Percentiles rank a stretch among this genome's conserved stretches.
Conservation (phyloP, 345 rosid genomes). For the Citrus mangshanensis region DNA sequence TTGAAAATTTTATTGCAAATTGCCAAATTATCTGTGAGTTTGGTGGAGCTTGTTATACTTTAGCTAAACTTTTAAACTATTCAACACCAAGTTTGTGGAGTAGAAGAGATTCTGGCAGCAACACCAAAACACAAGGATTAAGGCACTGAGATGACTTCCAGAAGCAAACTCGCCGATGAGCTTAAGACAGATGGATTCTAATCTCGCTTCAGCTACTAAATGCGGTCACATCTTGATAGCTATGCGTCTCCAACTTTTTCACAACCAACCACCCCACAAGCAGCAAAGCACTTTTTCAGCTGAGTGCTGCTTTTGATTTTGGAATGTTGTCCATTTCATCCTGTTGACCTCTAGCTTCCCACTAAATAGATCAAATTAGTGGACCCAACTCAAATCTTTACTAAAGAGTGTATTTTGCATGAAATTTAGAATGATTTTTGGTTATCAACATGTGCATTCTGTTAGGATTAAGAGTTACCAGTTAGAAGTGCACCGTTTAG, state of each 20-base stretch:
- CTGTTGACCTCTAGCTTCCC: conserved; percentile 1
- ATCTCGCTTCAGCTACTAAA: not conserved
- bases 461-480: not conserved
- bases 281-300: not conserved
- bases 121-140: not conserved
- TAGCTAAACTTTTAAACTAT: conserved; percentile 11
- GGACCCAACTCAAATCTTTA: not conserved
- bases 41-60: conserved; percentile 8
- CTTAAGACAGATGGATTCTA: not conserved
- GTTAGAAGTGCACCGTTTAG: not conserved
- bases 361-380: not conserved
- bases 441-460: not conserved
- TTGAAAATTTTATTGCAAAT: not conserved
- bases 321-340: not conserved
- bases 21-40: not conserved
- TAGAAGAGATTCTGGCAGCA: conserved; percentile 21
- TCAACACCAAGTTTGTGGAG: conserved; percentile 23
- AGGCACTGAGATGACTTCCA: not conserved
- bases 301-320: not conserved
- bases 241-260: conserved; percentile 36
- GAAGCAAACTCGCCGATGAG: not conserved
- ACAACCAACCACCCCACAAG: conserved; percentile 28
- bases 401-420: not conserved
- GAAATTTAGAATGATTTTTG: not conserved
- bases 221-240: conserved; percentile 23